phyloP scores from a whole-genome alignment of 73 alveolate genomes.

The Blepharisma stoltei region DNA sequence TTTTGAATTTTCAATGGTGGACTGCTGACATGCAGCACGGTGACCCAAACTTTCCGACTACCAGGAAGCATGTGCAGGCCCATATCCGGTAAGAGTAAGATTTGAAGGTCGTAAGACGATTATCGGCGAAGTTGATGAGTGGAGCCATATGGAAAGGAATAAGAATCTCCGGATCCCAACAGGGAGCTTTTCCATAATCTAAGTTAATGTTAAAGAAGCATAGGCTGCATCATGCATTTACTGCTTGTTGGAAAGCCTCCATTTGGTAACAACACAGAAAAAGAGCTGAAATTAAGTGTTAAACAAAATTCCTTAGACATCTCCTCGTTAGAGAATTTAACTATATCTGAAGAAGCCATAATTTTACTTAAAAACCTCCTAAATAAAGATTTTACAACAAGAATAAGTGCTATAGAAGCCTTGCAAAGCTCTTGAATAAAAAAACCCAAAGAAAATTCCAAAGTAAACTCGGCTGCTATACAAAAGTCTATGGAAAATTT shows the following conservation, averaged over 20 bases:
- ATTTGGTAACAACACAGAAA: neutral
- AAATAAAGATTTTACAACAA: neutral
- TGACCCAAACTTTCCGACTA: too few species aligned
- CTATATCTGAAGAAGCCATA: neutral
- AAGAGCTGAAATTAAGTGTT: neutral
- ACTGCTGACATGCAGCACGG: too few species aligned
- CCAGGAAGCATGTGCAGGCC: too few species aligned
- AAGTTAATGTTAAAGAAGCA: too few species aligned
- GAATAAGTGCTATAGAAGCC: neutral
- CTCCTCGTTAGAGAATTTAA: neutral
- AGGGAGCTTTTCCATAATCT: too few species aligned
- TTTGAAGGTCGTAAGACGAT: too few species aligned
- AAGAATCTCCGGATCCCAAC: too few species aligned
- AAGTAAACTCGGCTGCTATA: neutral
- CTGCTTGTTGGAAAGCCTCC: neutral
- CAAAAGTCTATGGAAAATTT: neutral
- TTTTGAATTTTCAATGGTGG: too few species aligned
- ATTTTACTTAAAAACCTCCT: neutral
- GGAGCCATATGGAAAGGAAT: too few species aligned
- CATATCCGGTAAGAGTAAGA: too few species aligned
- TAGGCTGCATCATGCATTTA: neutral
- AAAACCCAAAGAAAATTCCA: neutral
- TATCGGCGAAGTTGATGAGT: too few species aligned
- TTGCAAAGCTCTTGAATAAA: neutral
- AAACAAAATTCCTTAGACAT: neutral